phyloP scores from a whole-genome alignment of 2,329 filamentous ascomycete species.

The Cucurbitaria berberidis region DNA sequence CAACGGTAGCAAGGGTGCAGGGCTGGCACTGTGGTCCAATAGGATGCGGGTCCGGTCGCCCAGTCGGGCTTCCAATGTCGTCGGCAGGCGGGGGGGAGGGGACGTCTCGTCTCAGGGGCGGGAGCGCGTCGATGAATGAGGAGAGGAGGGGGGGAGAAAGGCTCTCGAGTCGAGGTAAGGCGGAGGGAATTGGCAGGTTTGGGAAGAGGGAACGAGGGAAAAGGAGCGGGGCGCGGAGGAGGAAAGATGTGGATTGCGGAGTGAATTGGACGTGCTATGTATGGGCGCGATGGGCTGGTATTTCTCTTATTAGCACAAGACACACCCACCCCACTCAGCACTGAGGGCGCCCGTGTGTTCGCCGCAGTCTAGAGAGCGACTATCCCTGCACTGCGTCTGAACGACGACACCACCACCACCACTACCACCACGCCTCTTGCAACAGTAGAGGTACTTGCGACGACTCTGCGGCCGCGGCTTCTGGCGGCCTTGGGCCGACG shows the following conservation, averaged over 20 bases:
- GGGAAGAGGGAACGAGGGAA: conserved; percentile 6
- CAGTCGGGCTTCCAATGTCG: conserved; percentile 6
- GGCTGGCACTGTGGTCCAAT: conserved; percentile 14
- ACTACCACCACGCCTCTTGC: conserved; percentile 18
- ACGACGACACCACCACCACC: conserved; percentile 25
- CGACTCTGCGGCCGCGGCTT: conserved; percentile 7
- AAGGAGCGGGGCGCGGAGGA: conserved; percentile 20
- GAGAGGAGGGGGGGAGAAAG: conserved; percentile 8
- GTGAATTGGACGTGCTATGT: conserved; percentile 21
- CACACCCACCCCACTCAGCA: conserved; percentile 33
- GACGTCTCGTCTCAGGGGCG: conserved; percentile 14
- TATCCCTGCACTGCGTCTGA: conserved; percentile 31
- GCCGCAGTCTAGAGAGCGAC: conserved; percentile 27
- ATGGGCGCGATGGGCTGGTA: conserved; percentile 25
- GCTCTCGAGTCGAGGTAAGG: too few species aligned
- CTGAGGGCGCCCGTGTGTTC: conserved; percentile 18
- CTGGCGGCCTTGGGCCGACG: conserved; percentile 15
- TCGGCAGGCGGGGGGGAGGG: conserved; percentile 18
- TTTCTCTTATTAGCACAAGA: conserved; percentile 37
- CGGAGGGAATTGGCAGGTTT: conserved; percentile 4
- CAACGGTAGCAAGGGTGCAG: conserved; percentile 12
- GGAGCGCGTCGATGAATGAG: conserved; percentile 3
- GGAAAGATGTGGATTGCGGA: conserved; percentile 22
- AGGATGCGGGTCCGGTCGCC: background rate
- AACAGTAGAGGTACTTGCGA: conserved; percentile 31